A percentile compares a stretch with the other conserved stretches of the same genome.
These are phyloP conservation scores for Geranium rotundifolium DNA, from an alignment of 345 rosid genomes.

Conservation along the genomic window DNA sequence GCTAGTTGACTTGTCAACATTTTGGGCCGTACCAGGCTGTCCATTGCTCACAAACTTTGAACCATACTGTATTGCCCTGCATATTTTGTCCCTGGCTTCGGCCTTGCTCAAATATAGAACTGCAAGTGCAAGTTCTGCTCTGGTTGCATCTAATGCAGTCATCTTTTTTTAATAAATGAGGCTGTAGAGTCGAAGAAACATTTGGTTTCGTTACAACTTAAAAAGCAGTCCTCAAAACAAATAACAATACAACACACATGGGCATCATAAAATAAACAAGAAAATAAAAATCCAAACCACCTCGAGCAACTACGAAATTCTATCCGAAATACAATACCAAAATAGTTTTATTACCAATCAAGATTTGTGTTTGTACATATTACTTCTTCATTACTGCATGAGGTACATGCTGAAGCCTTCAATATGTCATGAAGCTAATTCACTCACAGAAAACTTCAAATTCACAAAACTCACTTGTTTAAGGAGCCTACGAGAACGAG, in stretches of 20 bases:
- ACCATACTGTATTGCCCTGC: conserved; percentile 96
- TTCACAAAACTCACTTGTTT: background rate
- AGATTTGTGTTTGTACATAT: background rate
- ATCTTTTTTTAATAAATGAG: conserved; percentile 28
- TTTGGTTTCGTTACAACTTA: background rate
- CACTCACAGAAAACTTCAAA: background rate
- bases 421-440: no score
- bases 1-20: conserved; percentile 84
- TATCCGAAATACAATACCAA: no score
- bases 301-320: background rate
- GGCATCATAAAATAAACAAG: background rate
- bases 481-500: background rate
- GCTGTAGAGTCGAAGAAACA: conserved; percentile 8
- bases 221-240: background rate
- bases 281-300: background rate
- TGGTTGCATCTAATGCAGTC: conserved; percentile 67
- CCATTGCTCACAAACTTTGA: conserved; percentile 84
- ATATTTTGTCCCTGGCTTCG: conserved; percentile 98
- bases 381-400: no score
- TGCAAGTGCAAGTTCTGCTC: conserved; percentile 79
- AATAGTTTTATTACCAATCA: background rate
- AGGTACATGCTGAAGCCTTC: background rate
- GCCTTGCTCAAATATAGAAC: conserved; percentile 89
- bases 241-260: background rate
- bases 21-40: conserved; percentile 89